phyloP scores from a whole-genome alignment of 2,329 filamentous ascomycete species.

The Diaporthe ampelina region DNA sequence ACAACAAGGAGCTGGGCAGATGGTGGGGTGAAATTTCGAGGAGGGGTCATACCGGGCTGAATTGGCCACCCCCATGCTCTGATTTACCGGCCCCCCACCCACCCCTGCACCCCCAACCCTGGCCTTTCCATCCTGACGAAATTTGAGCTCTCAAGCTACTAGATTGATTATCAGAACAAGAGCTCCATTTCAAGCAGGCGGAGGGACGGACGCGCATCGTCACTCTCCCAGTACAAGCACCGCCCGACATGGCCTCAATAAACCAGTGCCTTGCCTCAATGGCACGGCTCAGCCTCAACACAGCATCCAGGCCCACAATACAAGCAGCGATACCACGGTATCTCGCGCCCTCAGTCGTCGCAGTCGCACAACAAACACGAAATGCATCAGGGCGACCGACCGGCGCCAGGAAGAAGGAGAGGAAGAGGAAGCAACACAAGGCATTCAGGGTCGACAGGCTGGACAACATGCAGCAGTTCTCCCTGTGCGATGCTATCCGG shows the following conservation, averaged over 20 bases:
- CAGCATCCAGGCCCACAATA: slow-evolving; percentile 58
- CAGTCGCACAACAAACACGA: slow-evolving; percentile 57
- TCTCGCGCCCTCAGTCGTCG: slow-evolving; percentile 60
- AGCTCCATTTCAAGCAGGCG: background rate
- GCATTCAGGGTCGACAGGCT: slow-evolving; percentile 76
- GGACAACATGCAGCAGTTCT: slow-evolving; percentile 78
- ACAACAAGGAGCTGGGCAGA: slow-evolving; percentile 14
- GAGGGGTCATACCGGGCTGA: slow-evolving; percentile 42
- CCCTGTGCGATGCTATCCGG: slow-evolving; percentile 94
- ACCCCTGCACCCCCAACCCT: background rate
- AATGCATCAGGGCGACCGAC: slow-evolving; percentile 54
- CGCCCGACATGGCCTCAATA: slow-evolving; percentile 62
- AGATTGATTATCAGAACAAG: background rate
- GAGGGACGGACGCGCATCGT: slow-evolving; percentile 4
- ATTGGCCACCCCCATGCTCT: slow-evolving; percentile 4
- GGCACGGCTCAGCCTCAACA: slow-evolving; percentile 63
- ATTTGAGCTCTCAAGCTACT: slow-evolving; percentile 34
- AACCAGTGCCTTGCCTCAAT: slow-evolving; percentile 68
- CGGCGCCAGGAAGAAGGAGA: slow-evolving; percentile 66
- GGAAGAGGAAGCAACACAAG: slow-evolving; percentile 74
- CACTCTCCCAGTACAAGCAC: background rate
- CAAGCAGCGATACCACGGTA: slow-evolving; percentile 61
- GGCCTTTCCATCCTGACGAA: slow-evolving; percentile 16
- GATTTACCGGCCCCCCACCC: background rate
- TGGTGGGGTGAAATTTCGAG: slow-evolving; percentile 44